A percentile compares a stretch with the other conserved stretches of the same genome.
Evolutionary conservation across 805 yeast species (phyloP).

Genomic region (Candida berthetii): DNA sequence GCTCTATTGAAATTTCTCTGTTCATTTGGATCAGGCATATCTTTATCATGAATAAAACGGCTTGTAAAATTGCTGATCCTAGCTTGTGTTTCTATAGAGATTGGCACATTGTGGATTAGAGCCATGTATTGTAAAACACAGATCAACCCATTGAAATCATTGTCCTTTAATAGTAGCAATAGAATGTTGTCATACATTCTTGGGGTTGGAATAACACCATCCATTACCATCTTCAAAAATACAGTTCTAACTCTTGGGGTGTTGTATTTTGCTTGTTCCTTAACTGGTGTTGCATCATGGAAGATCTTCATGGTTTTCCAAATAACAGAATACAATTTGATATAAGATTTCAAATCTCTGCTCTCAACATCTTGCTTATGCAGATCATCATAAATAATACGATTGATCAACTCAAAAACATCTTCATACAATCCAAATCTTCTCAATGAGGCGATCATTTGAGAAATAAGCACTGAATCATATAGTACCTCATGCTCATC

Average conservation of each 20-base stretch:
- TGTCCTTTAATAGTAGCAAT: conserved; percentile 7
- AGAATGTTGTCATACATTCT: conserved; percentile 14
- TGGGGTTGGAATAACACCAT: conserved; percentile 13
- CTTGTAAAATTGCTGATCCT: not conserved
- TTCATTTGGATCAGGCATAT: not conserved
- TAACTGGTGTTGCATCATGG: conserved; percentile 3
- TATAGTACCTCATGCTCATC: conserved; percentile 20
- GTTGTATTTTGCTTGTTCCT: not conserved
- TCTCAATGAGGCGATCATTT: conserved; percentile 27
- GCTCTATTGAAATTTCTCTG: no score
- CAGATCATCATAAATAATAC: conserved; percentile 14
- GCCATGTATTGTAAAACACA: conserved; percentile 19
- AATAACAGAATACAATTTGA: conserved; percentile 22
- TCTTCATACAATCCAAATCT: conserved; percentile 21
- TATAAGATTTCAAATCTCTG: conserved; percentile 3
- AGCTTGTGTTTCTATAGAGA: not conserved
- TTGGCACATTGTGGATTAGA: conserved; percentile 7
- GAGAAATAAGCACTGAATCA: conserved; percentile 31
- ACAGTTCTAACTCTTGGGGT: conserved; percentile 15
- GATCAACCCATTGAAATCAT: conserved; percentile 11
- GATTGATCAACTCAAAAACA: conserved; percentile 27
- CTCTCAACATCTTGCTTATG: conserved; percentile 5
- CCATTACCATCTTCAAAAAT: conserved; percentile 19
- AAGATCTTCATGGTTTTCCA: conserved; percentile 22
- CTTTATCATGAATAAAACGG: no score